Evolutionary conservation across 2,329 filamentous ascomycete genomes (phyloP).

Genomic region (Colletotrichum cordylinicola): DNA sequence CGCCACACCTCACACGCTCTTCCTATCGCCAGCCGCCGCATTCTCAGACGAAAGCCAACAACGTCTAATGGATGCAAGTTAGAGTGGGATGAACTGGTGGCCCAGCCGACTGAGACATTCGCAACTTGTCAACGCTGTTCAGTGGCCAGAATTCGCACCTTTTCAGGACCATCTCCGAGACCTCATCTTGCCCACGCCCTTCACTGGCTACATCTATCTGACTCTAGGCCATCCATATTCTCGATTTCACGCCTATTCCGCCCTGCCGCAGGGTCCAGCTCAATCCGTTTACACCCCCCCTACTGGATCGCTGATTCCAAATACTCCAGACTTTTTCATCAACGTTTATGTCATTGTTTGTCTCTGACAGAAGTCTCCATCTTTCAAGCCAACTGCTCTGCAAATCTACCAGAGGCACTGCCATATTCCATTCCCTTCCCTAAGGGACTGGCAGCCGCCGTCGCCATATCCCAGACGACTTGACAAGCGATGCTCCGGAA

Average conservation of each 20-base stretch:
- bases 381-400: neutral
- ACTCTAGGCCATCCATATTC: neutral
- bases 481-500: neutral
- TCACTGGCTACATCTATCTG: neutral
- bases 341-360: neutral
- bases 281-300: neutral
- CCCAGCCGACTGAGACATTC: slow-evolving; percentile 10
- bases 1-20: neutral
- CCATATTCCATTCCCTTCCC: neutral
- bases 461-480: neutral
- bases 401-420: neutral
- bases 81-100: neutral
- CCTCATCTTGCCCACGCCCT: neutral
- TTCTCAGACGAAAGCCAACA: neutral
- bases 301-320: neutral
- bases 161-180: neutral
- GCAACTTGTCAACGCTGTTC: neutral
- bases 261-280: neutral
- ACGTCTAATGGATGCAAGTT: neutral
- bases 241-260: neutral
- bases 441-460: neutral
- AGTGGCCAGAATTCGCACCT: neutral
- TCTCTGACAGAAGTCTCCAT: neutral
- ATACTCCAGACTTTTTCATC: neutral
- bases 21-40: neutral